Percentiles rank a stretch among this genome's conserved stretches.
Conservation (phyloP, 306 rosid genomes). For the Lathyrus aphaca region DNA sequence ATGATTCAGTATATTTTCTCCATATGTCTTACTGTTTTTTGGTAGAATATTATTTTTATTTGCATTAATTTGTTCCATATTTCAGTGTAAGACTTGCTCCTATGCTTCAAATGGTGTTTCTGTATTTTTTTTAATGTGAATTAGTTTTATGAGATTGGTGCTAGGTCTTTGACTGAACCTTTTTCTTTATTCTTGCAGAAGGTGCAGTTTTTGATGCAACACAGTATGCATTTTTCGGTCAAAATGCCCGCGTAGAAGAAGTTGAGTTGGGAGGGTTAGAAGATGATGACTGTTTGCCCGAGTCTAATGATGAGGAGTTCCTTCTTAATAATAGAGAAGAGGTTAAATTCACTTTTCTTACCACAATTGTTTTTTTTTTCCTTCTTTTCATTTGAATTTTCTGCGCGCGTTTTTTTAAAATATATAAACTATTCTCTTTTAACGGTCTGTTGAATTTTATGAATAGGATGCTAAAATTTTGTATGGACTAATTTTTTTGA, state of each 20-base stretch:
- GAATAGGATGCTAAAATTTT: slow-evolving; percentile 3
- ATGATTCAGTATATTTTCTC: slow-evolving; percentile 22
- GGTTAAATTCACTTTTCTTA: slow-evolving; percentile 45
- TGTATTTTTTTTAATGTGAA: background rate
- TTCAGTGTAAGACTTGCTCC: background rate
- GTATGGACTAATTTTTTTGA: slow-evolving; percentile 12
- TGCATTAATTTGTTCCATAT: background rate
- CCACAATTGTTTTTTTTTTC: background rate
- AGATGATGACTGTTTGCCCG: slow-evolving; percentile 52
- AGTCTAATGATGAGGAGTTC: slow-evolving; percentile 81
- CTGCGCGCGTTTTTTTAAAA: background rate
- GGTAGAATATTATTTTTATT: background rate
- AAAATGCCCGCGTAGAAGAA: slow-evolving; percentile 68
- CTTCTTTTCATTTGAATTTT: background rate
- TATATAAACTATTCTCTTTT: background rate
- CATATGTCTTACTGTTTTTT: background rate
- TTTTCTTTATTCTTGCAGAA: slow-evolving; percentile 35
- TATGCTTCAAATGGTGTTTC: slow-evolving; percentile 15
- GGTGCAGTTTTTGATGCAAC: slow-evolving; percentile 78
- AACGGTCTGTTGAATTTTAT: slow-evolving; percentile 11
- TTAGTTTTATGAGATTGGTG: slow-evolving; percentile 5
- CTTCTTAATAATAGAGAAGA: slow-evolving; percentile 63
- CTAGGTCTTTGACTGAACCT: slow-evolving; percentile 14
- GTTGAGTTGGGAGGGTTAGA: slow-evolving; percentile 94
- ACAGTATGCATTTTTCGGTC: slow-evolving; percentile 86